Base-by-base conservation (phyloP, 2,329 filamentous ascomycete genomes). In the Fusarium kyushuense region DNA sequence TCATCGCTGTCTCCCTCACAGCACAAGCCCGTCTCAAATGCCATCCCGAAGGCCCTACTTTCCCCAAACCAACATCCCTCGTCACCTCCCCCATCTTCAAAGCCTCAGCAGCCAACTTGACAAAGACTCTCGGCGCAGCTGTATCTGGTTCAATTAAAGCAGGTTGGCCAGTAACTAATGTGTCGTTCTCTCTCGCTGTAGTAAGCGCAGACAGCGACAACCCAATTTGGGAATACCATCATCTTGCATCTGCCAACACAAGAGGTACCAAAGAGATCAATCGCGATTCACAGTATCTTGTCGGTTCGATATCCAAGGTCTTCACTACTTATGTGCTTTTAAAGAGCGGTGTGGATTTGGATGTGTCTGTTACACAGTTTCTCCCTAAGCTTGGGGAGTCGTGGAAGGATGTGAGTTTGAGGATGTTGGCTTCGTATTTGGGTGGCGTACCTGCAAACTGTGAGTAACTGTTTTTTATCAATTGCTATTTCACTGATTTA, bases 151-250 rank as follows among this genome's bases (percentile, higher is more conserved):
- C 72, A 3, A 77, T 80, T 12, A 72, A 71, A 5, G 75, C 75
- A 2, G 79, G 79, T 0, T 82, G 78, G 75, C 63, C 75, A 1
- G 70, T 76, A 0, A 63, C 73, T 0, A 80, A 81, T 30, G 74
- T 76, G 1, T 82, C 80, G 0, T 80, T 83, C 63, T 81, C 81
- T 0, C 45, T 81, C 0, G 77, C 75, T 3, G 53, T 81, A 2
- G 64, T 81, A 8, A 78, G 77, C 13, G 64, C 73, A 7, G 70
- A 76, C 19, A 76, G 79, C 29, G 32, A 62, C 0, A 58, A 75
- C 7, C 76, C 77, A 2, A 27, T 82, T 9, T 83, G 80, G 80
- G 78, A 82, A 54, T 81, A 80, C 47, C 80, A 82, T 43, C 79
- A 82, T 47, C 74, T 79, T 2, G 75, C 76, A 5, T 54, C 72